Evolutionary conservation across 345 rosid genomes (phyloP), one percentile per base, ranked within the genome.

Genomic region (Fremontodendron californicum): DNA sequence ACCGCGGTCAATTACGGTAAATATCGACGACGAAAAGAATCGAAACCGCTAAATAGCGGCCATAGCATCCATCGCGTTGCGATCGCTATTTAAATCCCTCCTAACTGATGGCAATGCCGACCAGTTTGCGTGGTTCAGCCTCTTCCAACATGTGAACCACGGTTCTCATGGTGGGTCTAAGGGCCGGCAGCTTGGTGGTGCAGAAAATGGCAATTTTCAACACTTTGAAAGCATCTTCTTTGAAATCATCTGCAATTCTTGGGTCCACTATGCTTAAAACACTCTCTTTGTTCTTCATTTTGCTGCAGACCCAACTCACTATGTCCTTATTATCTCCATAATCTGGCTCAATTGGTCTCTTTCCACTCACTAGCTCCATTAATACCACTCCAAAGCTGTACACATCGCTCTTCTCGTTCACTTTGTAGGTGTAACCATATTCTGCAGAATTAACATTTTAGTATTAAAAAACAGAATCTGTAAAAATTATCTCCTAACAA

Each of bases 331-430:
- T 87, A 65, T 92, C 98, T 52, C 98, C 96, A 52, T 55, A 92
- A 78, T 92, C 97, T 0, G 87, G 78, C 82, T 95, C 97, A 51
- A 90, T 90, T 0, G 99, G 91, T 84, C 83, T 89, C 78, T 84
- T 96, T 12, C 98, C 98, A 0, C 88, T 93, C 70, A 96, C 94
- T 2, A 93, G 85, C 86, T 96, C 99, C 94, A 93, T 91, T 63
- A 96, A 71, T 39, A 96, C 97, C 39, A 96, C 99, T 4, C 98
- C 99, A 27, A 92, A 96, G 79, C 99, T 93, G 27, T 96, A 96
- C 77, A 96, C 98, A 43, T 96, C 98, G 70, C 93, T 89, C 86
- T 92, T 96, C 85, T 96, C 99, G 15, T 80, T 88, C 63, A 96
- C 97, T 71, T 86, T 96, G 80, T 79, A 86, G 1, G 98, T 84